A percentile compares a stretch with the other conserved stretches of the same genome.
These are phyloP conservation scores for Auxenochlorella protothecoides DNA, from an alignment of 139 green algal genomes.

Conservation along the genomic window DNA sequence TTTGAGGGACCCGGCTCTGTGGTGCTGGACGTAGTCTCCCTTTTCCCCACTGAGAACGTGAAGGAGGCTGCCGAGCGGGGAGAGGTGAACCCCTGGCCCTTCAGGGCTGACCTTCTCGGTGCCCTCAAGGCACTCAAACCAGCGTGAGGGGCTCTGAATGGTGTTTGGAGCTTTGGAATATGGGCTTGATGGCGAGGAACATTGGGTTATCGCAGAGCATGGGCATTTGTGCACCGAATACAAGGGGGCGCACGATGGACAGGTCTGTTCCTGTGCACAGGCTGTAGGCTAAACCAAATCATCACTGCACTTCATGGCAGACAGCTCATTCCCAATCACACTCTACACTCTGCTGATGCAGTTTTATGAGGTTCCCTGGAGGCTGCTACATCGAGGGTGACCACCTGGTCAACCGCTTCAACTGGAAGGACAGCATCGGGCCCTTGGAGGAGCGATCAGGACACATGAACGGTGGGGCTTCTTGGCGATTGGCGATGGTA, in stretches of 20 bases:
- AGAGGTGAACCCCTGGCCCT: too few relatives aligned
- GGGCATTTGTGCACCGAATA: not conserved
- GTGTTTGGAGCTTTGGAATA: too few relatives aligned
- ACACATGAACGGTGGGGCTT: constrained; percentile 33
- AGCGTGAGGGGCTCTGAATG: too few relatives aligned
- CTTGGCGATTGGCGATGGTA: too few relatives aligned
- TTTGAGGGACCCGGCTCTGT: too few relatives aligned
- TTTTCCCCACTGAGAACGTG: too few relatives aligned
- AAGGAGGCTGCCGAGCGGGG: too few relatives aligned
- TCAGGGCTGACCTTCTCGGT: too few relatives aligned
- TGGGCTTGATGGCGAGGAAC: not conserved
- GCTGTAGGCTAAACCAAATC: not conserved
- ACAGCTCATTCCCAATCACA: not conserved
- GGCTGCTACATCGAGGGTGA: constrained; percentile 59
- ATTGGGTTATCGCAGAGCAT: not conserved
- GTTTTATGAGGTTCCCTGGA: constrained; percentile 48
- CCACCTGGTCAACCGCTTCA: constrained; percentile 32
- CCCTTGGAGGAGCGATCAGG: constrained; percentile 31
- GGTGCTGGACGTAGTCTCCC: too few relatives aligned
- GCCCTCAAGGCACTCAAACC: too few relatives aligned
- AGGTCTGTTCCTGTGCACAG: not conserved
- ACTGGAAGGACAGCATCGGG: constrained; percentile 43
- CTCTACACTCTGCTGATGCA: not conserved
- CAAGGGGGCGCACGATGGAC: not conserved
- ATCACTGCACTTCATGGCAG: not conserved